These are phyloP conservation scores for Thalia dealbata DNA, from an alignment of 176 grass and related monocot genomes.

Conservation along the genomic window DNA sequence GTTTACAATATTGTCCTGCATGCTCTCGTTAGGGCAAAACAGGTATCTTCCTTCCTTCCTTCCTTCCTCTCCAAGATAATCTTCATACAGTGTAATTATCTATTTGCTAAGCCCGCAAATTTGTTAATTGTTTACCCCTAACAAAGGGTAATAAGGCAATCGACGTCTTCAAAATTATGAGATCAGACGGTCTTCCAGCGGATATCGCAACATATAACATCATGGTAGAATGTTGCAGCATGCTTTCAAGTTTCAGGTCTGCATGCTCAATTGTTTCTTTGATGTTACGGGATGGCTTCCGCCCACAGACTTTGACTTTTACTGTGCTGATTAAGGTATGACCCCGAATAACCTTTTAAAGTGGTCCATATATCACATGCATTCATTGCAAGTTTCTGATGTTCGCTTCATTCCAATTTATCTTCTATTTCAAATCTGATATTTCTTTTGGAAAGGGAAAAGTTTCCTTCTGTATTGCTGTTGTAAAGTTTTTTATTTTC, in stretches of 20 bases:
- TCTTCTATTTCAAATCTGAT: slow-evolving; percentile 1
- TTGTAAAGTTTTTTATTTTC: background rate
- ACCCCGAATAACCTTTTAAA: background rate
- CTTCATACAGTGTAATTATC: background rate
- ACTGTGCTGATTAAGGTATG: slow-evolving; percentile 56
- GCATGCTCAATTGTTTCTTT: slow-evolving; percentile 53
- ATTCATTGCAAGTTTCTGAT: slow-evolving; percentile 1
- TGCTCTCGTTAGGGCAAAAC: slow-evolving; percentile 47
- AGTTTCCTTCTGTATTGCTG: no score
- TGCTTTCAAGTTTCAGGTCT: slow-evolving; percentile 44
- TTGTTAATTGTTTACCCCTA: slow-evolving; percentile 7
- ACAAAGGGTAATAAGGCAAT: slow-evolving; percentile 47
- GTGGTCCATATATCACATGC: background rate
- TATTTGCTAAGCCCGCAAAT: background rate
- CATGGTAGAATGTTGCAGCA: slow-evolving; percentile 76
- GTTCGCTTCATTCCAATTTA: slow-evolving; percentile 1
- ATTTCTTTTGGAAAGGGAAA: background rate
- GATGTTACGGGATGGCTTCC: slow-evolving; percentile 68
- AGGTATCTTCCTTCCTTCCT: slow-evolving; percentile 30
- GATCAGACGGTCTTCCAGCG: slow-evolving; percentile 32
- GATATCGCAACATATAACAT: slow-evolving; percentile 54
- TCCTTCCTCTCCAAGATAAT: background rate
- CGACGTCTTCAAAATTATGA: slow-evolving; percentile 66
- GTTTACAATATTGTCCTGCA: slow-evolving; percentile 50
- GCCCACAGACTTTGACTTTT: slow-evolving; percentile 37